These are phyloP conservation scores for Pythium graminicola DNA, from an alignment of 352 stramenopile genomes.

Conservation along the genomic window DNA sequence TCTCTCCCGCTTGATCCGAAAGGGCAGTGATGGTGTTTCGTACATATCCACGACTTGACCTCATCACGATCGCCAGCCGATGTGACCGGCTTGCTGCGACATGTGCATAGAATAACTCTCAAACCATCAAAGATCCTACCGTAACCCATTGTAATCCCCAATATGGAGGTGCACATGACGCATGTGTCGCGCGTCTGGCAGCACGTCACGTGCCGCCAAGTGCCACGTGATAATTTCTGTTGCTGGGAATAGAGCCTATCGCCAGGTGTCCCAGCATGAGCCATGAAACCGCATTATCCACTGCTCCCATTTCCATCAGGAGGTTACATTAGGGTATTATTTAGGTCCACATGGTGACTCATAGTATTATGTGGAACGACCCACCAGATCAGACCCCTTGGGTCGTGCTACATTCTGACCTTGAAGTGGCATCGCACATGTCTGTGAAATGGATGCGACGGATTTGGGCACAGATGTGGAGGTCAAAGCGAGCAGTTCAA, in stretches of 20 bases:
- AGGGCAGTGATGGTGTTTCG: too few species aligned
- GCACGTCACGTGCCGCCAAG: too few species aligned
- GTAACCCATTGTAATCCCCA: too few species aligned
- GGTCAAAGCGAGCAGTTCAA: background rate
- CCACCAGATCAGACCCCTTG: background rate
- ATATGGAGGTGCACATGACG: too few species aligned
- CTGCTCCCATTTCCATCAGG: too few species aligned
- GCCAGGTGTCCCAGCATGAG: background rate
- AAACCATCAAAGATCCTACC: background rate
- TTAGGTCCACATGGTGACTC: background rate
- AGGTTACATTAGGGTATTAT: too few species aligned
- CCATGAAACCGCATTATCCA: too few species aligned
- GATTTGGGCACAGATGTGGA: background rate
- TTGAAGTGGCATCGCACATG: conserved; percentile 1
- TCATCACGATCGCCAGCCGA: background rate
- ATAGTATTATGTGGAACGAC: background rate
- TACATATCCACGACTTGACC: background rate
- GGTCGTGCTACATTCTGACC: background rate
- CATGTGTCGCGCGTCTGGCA: too few species aligned
- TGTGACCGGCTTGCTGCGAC: conserved; percentile 1
- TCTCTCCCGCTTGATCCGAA: too few species aligned
- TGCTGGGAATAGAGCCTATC: background rate
- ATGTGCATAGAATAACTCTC: background rate
- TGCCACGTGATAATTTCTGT: too few species aligned
- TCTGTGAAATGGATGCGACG: conserved; percentile 1